These are phyloP conservation scores for Chlamydomonas asymmetrica DNA, from an alignment of 139 green algal genomes.

Conservation along the genomic window DNA sequence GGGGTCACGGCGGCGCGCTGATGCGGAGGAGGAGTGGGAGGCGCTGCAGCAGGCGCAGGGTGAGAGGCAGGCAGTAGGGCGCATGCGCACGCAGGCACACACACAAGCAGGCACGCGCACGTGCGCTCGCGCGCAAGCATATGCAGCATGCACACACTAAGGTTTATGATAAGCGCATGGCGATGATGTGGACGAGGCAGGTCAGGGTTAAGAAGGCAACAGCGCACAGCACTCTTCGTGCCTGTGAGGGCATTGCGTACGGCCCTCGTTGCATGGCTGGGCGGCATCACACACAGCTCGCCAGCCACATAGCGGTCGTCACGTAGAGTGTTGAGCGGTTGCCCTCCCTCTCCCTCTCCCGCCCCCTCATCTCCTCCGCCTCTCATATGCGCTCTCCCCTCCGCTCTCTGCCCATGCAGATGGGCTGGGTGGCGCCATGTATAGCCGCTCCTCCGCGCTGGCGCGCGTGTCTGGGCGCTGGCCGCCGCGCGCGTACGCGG, in stretches of 20 bases:
- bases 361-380: too few species aligned
- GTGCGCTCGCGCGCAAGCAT: background rate
- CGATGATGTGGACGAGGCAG: too few species aligned
- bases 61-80: constrained; percentile 1
- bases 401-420: constrained; percentile 1
- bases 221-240: too few species aligned
- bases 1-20: constrained; percentile 27
- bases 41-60: constrained; percentile 44
- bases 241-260: background rate
- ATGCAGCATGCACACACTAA: too few species aligned
- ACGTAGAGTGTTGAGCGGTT: background rate
- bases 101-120: background rate
- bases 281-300: background rate
- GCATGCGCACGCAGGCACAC: background rate
- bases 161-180: too few species aligned
- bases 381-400: too few species aligned
- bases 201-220: too few species aligned
- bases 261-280: background rate
- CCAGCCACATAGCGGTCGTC: background rate
- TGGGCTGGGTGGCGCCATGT: constrained; percentile 43
- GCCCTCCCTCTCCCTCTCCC: too few species aligned
- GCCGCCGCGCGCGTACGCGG: constrained; percentile 52
- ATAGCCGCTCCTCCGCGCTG: constrained; percentile 40
- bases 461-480: constrained; percentile 38
- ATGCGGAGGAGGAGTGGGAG: constrained; percentile 54